Evolutionary conservation across 768 basidiomycete species (phyloP), one percentile per base, ranked within the genome.

Genomic region (Boletellus ananas): DNA sequence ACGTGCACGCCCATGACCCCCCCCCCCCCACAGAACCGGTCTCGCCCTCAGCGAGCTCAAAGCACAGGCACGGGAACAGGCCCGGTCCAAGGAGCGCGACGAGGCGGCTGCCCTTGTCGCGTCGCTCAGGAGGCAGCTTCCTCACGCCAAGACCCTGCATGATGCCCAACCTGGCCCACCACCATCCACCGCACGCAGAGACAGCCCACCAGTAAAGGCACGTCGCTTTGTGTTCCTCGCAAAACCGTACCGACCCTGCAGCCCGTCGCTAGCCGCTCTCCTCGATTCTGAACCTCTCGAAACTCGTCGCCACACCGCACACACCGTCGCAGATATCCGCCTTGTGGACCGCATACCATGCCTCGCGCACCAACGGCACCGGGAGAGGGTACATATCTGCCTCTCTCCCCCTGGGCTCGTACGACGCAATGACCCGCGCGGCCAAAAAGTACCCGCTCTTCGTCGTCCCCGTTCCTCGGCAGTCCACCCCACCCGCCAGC

Each of bases 331-430:
- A 90, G 62, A 78, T 99, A 58, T 79, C 85, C 4, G 77, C 84
- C 0, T 75, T 97, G 0, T 98, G 95, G 95, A 89, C 82, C 3
- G 79, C 88, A 0, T 97, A 94, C 62, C 94, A 98, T 64, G 78
- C 81, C 13, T 82, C 87, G 4, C 83, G 89, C 27, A 86, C 90
- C 1, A 76, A 80, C 10, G 84, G 90, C 1, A 89, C 90, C 0
- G 87, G 89, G 14, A 83, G 87, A 33, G 90, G 90, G 10, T 93
- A 80, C 64, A 77, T 97, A 25, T 94, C 87, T 51, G 95, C 95
- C 2, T 74, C 84, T 6, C 76, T 96, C 16, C 86, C 94, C 2
- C 55, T 86, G 45, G 75, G 79, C 7, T 77, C 80, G 13, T 96
- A 97, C 70, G 62, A 75, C 16, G 77, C 79, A 56, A 89, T 98